Evolutionary conservation across 2,329 filamentous ascomycete species (phyloP).

Genomic region (Colletotrichum navitas): DNA sequence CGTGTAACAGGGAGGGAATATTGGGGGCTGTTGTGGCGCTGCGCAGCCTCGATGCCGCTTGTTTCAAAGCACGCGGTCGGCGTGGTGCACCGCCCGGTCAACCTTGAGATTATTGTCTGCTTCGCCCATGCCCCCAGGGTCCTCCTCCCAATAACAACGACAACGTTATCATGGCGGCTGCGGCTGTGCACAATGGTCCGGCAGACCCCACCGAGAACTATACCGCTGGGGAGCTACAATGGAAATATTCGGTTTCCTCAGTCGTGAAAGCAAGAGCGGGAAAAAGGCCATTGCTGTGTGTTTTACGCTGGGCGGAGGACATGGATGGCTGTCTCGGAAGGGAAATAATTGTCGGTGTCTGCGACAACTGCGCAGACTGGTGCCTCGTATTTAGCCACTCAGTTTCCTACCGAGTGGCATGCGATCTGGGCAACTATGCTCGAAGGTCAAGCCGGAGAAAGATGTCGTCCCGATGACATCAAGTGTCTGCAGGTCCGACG

Average conservation of each 20-base stretch:
- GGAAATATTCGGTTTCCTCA: conserved; percentile 1
- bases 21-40: conserved; percentile 24
- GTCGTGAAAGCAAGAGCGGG: conserved; percentile 30
- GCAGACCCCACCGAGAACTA: conserved; percentile 13
- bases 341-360: conserved; percentile 14
- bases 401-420: not conserved
- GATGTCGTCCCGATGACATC: conserved; percentile 38
- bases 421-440: not conserved
- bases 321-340: not conserved
- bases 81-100: conserved; percentile 33
- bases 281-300: not conserved
- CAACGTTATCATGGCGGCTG: conserved; percentile 25
- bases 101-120: not conserved
- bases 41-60: conserved; percentile 31
- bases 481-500: conserved; percentile 24
- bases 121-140: conserved; percentile 2
- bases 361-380: conserved; percentile 1
- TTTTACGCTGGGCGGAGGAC: not conserved
- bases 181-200: conserved; percentile 37
- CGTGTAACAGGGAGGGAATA: not conserved
- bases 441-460: not conserved
- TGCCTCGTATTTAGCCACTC: conserved; percentile 5
- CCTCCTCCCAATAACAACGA: conserved; percentile 1
- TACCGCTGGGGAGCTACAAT: conserved; percentile 10
- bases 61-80: conserved; percentile 26